Evolutionary conservation across 495 filamentous ascomycete species (phyloP), one percentile per base, ranked within the genome.

Genomic region (Evansstolkia leycettana): DNA sequence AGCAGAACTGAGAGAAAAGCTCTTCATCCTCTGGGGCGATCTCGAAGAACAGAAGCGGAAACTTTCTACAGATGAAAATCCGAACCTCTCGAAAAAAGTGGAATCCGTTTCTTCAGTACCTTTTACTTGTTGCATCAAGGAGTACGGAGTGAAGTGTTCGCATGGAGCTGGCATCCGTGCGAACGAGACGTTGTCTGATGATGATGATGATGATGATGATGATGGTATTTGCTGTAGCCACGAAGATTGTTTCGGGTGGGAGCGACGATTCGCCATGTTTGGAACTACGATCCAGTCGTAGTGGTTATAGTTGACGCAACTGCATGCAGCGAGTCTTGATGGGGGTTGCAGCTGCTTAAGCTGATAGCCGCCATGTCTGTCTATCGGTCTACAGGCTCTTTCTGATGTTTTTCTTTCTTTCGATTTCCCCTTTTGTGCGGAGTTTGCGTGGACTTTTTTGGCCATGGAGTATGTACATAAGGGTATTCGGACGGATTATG

Each of bases 11-110:
- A 64, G 70, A 26, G 75, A 93, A 48, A 78, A 76, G 47, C 69
- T 94, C 11, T 88, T 77, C 52, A 60, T 72, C 19, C 65, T 96
- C 6, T 96, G 89, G 87, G 89, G 89, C 2, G 69, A 92, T 39
- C 70, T 95, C 5, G 78, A 84, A 51, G 85, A 93, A 50, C 40
- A 48, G 30, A 84, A 82, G 18, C 2, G 7, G 41, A 36, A 35
- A 29, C 33, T 34, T 13, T 36, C 42, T 34, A 16, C 34, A 29
- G 31, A 51, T 23, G 40, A 35, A 15, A 17, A 34, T 15, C 8
- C 42, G 38, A 12, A 31, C 28, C 24, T 15, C 14, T 28, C 25
- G 12, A 18, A n/a, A 17, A 33, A 40, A 7, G 13, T 50, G 35
- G 48, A 42, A 12, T 19, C 35, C 10, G 11, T 40, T 26, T 55